These are phyloP conservation scores for Tuber microsphaerosporum DNA, from an alignment of 495 filamentous ascomycete species.

Conservation along the genomic window DNA sequence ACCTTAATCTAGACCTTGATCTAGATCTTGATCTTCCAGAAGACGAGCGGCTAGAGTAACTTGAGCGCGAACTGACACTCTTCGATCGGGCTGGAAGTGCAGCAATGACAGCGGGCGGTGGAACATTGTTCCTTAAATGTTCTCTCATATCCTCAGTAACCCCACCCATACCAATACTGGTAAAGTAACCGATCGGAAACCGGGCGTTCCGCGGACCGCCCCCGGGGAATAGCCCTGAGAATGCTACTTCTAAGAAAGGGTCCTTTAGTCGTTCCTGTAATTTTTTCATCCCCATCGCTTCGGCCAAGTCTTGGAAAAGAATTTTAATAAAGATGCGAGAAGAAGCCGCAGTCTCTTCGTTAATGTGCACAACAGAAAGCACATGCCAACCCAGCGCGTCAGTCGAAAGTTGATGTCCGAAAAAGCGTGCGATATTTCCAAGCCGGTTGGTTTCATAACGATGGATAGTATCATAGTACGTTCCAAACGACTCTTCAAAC, in stretches of 20 bases:
- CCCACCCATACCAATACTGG: slow-evolving; percentile 87
- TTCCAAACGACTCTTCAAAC: slow-evolving; percentile 78
- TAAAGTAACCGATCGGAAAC: slow-evolving; percentile 99
- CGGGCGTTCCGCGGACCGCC: slow-evolving; percentile 83
- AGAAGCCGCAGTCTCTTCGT: slow-evolving; percentile 90
- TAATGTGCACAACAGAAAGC: slow-evolving; percentile 73
- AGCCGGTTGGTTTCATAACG: slow-evolving; percentile 90
- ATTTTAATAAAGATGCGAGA: slow-evolving; percentile 98
- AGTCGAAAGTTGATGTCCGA: slow-evolving; percentile 77
- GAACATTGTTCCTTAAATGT: slow-evolving; percentile 64
- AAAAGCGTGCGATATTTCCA: slow-evolving; percentile 90
- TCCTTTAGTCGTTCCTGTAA: slow-evolving; percentile 69
- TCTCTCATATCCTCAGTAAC: slow-evolving; percentile 95
- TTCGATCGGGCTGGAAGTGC: slow-evolving; percentile 52
- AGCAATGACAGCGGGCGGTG: slow-evolving; percentile 62
- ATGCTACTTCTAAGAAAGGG: slow-evolving; percentile 65
- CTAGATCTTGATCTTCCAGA: slow-evolving; percentile 44
- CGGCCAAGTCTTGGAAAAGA: slow-evolving; percentile 82
- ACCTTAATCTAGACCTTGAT: too few relatives aligned
- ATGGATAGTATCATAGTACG: slow-evolving; percentile 96
- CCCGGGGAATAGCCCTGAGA: slow-evolving; percentile 80
- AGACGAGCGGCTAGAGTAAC: slow-evolving; percentile 50
- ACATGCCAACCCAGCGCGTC: slow-evolving; percentile 92
- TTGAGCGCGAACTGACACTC: slow-evolving; percentile 61
- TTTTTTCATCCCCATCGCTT: slow-evolving; percentile 75